Percentiles rank a stretch among this genome's conserved stretches.
Evolutionary conservation across 2,329 filamentous ascomycete species (phyloP).

Genomic region (Passalora sequoiae): DNA sequence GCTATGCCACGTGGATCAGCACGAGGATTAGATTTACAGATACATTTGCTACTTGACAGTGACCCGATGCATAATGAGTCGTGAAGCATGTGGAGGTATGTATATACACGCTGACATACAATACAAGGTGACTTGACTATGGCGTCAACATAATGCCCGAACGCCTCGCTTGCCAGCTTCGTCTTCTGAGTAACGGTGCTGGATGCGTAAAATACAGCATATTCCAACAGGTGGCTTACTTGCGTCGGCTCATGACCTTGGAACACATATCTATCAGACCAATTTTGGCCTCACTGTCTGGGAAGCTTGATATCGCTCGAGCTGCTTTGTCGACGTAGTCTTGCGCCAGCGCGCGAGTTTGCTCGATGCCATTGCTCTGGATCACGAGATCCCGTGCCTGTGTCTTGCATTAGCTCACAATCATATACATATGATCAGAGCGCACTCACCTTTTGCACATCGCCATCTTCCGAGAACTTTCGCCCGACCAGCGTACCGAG

Average conservation of each 20-base stretch:
- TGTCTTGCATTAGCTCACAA: too few species aligned
- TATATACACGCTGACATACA: constrained; percentile 1
- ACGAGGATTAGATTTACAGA: too few species aligned
- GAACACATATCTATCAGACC: constrained; percentile 89
- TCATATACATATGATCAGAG: too few species aligned
- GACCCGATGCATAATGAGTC: too few species aligned
- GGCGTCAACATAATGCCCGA: not conserved
- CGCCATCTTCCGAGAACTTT: constrained; percentile 78
- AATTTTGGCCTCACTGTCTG: constrained; percentile 89
- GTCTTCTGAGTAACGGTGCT: constrained; percentile 5
- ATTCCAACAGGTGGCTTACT: constrained; percentile 59
- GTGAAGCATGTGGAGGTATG: too few species aligned
- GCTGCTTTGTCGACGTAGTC: constrained; percentile 88
- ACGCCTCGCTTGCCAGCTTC: constrained; percentile 6
- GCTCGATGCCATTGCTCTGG: constrained; percentile 79
- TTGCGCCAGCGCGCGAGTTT: constrained; percentile 83
- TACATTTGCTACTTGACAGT: too few species aligned
- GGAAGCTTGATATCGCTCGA: constrained; percentile 74
- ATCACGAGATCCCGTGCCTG: constrained; percentile 84
- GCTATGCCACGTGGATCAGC: too few species aligned
- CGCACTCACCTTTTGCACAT: constrained; percentile 71
- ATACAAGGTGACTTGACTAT: not conserved
- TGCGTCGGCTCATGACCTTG: constrained; percentile 83
- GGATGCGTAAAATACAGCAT: too few species aligned
- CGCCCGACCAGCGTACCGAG: constrained; percentile 83